phyloP scores from a whole-genome alignment of 2,329 filamentous ascomycete genomes.

The Nannizziopsis arthrosporioides region DNA sequence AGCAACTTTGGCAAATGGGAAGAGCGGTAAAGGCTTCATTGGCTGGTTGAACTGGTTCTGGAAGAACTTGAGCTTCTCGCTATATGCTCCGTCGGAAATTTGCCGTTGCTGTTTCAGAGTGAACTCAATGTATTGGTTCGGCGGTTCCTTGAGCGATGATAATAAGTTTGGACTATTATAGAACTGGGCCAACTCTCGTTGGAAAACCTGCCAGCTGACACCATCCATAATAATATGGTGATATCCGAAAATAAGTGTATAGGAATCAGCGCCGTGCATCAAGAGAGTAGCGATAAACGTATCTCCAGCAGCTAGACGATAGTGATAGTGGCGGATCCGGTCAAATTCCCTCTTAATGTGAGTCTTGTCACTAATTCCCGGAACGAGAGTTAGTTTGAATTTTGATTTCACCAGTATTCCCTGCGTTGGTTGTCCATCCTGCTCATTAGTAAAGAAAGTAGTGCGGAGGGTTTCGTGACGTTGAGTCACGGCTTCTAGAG shows the following conservation, averaged over 20 bases:
- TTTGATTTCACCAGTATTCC: neutral
- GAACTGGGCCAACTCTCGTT: conserved; percentile 31
- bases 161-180: neutral
- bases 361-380: neutral
- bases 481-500: conserved; percentile 23
- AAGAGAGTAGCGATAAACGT: conserved; percentile 14
- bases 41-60: neutral
- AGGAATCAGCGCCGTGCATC: conserved; percentile 10
- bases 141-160: neutral
- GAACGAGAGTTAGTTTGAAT: conserved; percentile 1
- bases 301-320: conserved; percentile 31
- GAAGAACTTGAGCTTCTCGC: neutral
- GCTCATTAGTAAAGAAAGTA: conserved; percentile 20
- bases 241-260: conserved; percentile 33
- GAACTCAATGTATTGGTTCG: neutral
- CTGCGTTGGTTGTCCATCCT: conserved; percentile 7
- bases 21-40: neutral
- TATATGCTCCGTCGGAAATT: neutral
- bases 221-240: conserved; percentile 45
- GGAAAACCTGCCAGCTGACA: conserved; percentile 34
- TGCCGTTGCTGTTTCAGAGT: neutral
- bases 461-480: conserved; percentile 28
- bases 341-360: conserved; percentile 13
- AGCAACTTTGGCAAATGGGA: neutral
- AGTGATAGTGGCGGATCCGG: conserved; percentile 23